A percentile compares a stretch with the other conserved stretches of the same genome.
phyloP scores from a whole-genome alignment of 441 rosid genomes.

The Gossypium lobatum region DNA sequence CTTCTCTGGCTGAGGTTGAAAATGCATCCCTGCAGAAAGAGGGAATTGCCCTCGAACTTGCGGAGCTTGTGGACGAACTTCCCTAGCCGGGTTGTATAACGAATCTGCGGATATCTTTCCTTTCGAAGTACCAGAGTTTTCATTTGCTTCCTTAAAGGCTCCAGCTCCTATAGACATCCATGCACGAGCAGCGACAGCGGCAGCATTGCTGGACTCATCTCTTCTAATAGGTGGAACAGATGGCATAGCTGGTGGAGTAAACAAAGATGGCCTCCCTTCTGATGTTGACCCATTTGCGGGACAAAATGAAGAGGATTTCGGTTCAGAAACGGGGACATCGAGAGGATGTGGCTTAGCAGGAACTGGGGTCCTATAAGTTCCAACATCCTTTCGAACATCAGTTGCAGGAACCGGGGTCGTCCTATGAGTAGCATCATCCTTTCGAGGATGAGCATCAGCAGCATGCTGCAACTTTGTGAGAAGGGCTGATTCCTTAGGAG shows the following conservation, averaged over 20 bases:
- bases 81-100: constrained; percentile 57
- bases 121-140: constrained; percentile 35
- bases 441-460: constrained; percentile 21
- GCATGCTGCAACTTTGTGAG: constrained; percentile 29
- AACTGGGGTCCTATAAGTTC: constrained; percentile 26
- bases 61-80: constrained; percentile 33
- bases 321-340: constrained; percentile 26
- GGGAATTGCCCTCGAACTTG: constrained; percentile 39
- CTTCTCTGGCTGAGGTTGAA: constrained; percentile 42
- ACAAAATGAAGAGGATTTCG: constrained; percentile 30
- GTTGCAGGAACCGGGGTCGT: constrained; percentile 24
- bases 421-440: constrained; percentile 29
- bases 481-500: constrained; percentile 34
- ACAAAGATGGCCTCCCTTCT: constrained; percentile 38
- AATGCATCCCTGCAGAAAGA: constrained; percentile 42
- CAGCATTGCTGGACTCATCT: constrained; percentile 64
- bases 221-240: constrained; percentile 39
- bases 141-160: constrained; percentile 44
- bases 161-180: constrained; percentile 91
- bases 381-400: constrained; percentile 27
- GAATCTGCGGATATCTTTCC: constrained; percentile 62
- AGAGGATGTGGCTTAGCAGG: constrained; percentile 28
- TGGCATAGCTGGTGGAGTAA: constrained; percentile 21
- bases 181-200: constrained; percentile 66
- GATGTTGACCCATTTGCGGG: constrained; percentile 24